phyloP scores from a whole-genome alignment of 83 land plant genomes.

The Thuja plicata region DNA sequence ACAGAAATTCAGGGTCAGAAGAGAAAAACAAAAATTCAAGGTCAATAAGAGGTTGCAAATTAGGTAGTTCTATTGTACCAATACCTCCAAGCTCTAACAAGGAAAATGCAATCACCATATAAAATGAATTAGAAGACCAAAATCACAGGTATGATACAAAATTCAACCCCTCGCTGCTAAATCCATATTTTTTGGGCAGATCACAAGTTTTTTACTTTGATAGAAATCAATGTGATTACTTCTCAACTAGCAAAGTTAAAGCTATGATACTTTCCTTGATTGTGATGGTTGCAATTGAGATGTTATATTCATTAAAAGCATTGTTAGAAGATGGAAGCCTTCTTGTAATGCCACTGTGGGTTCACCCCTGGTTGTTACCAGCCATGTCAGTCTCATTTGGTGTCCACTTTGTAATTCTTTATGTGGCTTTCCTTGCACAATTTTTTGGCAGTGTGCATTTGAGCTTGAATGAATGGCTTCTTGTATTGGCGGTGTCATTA shows the following conservation, averaged over 20 bases:
- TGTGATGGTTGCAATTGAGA: slow-evolving; percentile 48
- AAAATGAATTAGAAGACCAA: background rate
- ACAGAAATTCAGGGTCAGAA: too few species aligned
- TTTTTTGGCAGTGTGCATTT: slow-evolving; percentile 49
- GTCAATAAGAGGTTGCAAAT: background rate
- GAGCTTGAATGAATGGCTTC: slow-evolving; percentile 45
- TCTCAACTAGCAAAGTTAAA: slow-evolving; percentile 46
- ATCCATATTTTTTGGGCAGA: too few species aligned
- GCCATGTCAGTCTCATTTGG: slow-evolving; percentile 45
- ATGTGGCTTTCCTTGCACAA: slow-evolving; percentile 38
- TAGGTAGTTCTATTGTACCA: background rate
- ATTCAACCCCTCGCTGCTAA: too few species aligned
- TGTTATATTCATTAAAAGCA: slow-evolving; percentile 54
- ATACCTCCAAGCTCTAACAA: background rate
- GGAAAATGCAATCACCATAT: background rate
- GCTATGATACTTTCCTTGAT: slow-evolving; percentile 46
- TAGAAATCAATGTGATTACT: slow-evolving; percentile 42
- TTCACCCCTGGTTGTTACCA: slow-evolving; percentile 41
- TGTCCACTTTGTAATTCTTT: slow-evolving; percentile 45
- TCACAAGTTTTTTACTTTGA: slow-evolving; percentile 26
- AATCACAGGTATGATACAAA: background rate
- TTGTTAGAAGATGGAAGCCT: slow-evolving; percentile 50
- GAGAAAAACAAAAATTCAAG: too few species aligned
- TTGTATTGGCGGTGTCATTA: slow-evolving; percentile 34
- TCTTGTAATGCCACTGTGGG: slow-evolving; percentile 48